Base-by-base conservation (phyloP, 495 filamentous ascomycete species). In the Trichoderma erinaceum region DNA sequence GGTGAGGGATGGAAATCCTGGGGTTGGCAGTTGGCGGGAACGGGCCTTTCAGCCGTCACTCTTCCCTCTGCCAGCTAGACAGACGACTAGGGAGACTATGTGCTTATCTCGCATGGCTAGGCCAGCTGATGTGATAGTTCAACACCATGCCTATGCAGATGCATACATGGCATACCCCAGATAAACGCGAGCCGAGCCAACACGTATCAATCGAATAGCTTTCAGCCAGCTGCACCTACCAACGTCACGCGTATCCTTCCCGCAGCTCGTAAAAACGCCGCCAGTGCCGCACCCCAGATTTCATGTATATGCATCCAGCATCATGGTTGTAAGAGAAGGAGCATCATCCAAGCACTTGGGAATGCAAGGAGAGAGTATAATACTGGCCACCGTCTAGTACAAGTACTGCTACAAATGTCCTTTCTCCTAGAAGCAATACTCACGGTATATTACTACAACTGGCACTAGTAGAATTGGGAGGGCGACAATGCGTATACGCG, bases 211-310 rank as follows among this genome's bases (percentile, higher is more conserved):
- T 29, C 29, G 29, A 29, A 29, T 25, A 21, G 23, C 50, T 56
- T n/a, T 25, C 50, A 56, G 50, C 21, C 21, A 27, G 27, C 29
- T 10, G 23, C 27, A 61, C 25, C 6, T 6, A 1, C 56, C 56
- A 61, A 52, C 56, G 56, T 61, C 56, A 61, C 56, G 56, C 27
- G 27, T 32, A 25, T 29, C 56, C 27, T 25, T 27, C 56, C 56
- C 56, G 56, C 56, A 61, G 56, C 23, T 61, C 56, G 56, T 61
- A 61, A 27, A 61, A 50, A 50, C 1, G 56, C 56, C 56, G 56
- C 56, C 56, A 61, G 56, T 29, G 56, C 23, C 23, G 56, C 27
- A 61, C 56, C 56, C 25, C 56, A 32, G 56, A 61, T 7, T 7
- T 29, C 35, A 15, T 29, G 56, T 11, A 56, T 32, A 61, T 61